Base-by-base conservation (phyloP, 1,284 basidiomycete species). In the Pterula multifida region DNA sequence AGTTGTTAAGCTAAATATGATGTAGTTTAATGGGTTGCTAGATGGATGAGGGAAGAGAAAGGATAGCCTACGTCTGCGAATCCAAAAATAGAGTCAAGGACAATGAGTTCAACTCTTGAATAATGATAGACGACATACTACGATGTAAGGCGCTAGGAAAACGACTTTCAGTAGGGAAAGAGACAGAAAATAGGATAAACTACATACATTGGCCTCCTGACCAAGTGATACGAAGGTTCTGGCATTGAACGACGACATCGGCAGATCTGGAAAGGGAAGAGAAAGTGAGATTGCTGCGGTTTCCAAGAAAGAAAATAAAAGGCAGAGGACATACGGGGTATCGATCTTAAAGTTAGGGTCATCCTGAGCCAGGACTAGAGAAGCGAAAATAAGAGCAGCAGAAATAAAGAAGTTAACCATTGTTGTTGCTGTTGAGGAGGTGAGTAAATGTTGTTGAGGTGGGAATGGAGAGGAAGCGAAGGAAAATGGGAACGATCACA, bases 281-380 rank as follows among this genome's bases (percentile, higher is more conserved):
- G 42, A 46, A 39, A 32, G 45, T 55, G 21, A 54, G 48, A 57
- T 32, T 32, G 48, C 26, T 49, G 55, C 53, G 47, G 47, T 35
- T 21, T 23, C 26, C 35, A 23, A 26, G 22, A 50, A 6, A 4
- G 22, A 3, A n/a, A 15, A 45, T 42, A 13, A 22, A 3, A 51
- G 39, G 39, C 17, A 19, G 36, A 42, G 3, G 17, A 71, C 78
- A 57, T 55, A 83, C 79, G 79, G 80, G 17, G 79, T 85, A 57
- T 80, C 76, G 59, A 84, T 68, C 0, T 60, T 67, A 52, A 75
- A 55, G 25, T n/a, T 39, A 32, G 28, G 15, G 35, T 59, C 58
- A 62, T 78, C 73, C 19, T 72, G 77, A 17, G 68, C 52, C 49
- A 64, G 73, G 26, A 60, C 61, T 47, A 64, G 57, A 48, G 65